Evolutionary conservation across 2,329 filamentous ascomycete genomes (phyloP).

Genomic region (Polytolypa hystricis): DNA sequence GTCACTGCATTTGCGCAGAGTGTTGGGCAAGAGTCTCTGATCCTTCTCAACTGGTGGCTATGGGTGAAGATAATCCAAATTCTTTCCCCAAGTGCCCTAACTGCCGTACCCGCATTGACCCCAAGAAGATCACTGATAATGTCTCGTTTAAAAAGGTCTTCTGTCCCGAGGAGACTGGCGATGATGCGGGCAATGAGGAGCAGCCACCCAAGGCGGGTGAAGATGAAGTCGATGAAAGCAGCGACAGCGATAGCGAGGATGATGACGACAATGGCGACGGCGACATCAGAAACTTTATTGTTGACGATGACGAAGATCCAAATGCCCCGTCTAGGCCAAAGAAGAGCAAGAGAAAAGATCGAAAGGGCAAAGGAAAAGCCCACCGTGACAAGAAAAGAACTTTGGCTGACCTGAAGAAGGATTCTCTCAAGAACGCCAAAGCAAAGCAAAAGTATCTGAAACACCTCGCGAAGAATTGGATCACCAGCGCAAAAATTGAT

Average conservation of each 20-base stretch:
- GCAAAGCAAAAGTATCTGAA: constrained; percentile 59
- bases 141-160: constrained; percentile 63
- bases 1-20: constrained; percentile 66
- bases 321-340: constrained; percentile 11
- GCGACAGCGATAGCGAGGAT: constrained; percentile 25
- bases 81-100: constrained; percentile 54
- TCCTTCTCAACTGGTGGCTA: constrained; percentile 44
- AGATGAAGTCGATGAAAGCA: constrained; percentile 17
- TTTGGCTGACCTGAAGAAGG: constrained; percentile 55
- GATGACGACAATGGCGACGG: constrained; percentile 31
- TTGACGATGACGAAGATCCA: constrained; percentile 24
- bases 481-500: constrained; percentile 64
- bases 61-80: constrained; percentile 48
- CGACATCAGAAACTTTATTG: constrained; percentile 46
- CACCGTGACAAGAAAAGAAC: constrained; percentile 42
- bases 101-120: constrained; percentile 58
- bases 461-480: constrained; percentile 57
- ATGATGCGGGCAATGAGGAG: constrained; percentile 25
- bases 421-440: constrained; percentile 51
- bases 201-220: constrained; percentile 13
- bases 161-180: constrained; percentile 44
- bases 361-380: constrained; percentile 30
- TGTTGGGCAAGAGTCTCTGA: constrained; percentile 63
- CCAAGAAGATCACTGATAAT: constrained; percentile 61
- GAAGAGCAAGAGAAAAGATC: constrained; percentile 32